These are phyloP conservation scores for Mycena maculata DNA, from an alignment of 768 basidiomycete genomes.

Conservation along the genomic window DNA sequence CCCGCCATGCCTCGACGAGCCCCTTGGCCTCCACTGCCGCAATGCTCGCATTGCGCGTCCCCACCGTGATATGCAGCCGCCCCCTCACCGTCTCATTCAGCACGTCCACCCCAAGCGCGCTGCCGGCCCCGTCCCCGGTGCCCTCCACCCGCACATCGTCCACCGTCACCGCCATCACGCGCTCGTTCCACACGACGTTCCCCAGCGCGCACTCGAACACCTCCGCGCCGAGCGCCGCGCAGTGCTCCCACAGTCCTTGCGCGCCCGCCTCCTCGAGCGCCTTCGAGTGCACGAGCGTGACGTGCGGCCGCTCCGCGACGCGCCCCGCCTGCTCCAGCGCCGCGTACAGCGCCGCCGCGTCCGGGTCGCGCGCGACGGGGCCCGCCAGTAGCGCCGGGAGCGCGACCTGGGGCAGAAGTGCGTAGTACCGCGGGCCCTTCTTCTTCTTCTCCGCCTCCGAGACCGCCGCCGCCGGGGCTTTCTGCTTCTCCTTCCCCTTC, in stretches of 20 bases:
- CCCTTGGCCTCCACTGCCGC: conserved; percentile 75
- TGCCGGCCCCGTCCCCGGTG: conserved; percentile 27
- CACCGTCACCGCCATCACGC: conserved; percentile 85
- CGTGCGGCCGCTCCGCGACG: conserved; percentile 75
- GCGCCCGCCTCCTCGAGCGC: conserved; percentile 32
- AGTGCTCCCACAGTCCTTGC: conserved; percentile 59
- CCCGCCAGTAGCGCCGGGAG: conserved; percentile 64
- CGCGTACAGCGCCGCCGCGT: conserved; percentile 58
- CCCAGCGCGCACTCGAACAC: conserved; percentile 72
- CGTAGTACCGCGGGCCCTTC: conserved; percentile 76
- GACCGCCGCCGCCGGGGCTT: conserved; percentile 37
- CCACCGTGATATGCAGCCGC: conserved; percentile 89
- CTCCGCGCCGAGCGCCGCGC: conserved; percentile 57
- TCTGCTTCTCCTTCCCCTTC: conserved; percentile 53
- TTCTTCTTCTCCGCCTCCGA: conserved; percentile 48
- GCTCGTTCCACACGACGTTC: conserved; percentile 77
- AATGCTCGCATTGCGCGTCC: conserved; percentile 66
- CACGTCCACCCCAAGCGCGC: conserved; percentile 66
- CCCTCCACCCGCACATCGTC: conserved; percentile 59
- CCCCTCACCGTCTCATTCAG: conserved; percentile 63
- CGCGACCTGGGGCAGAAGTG: conserved; percentile 79
- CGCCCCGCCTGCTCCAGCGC: conserved; percentile 57
- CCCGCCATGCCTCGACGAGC: conserved; percentile 69
- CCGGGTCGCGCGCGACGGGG: conserved; percentile 56
- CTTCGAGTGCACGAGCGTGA: conserved; percentile 86